Evolutionary conservation across 768 basidiomycete genomes (phyloP).

Genomic region (Pholiota conissans): DNA sequence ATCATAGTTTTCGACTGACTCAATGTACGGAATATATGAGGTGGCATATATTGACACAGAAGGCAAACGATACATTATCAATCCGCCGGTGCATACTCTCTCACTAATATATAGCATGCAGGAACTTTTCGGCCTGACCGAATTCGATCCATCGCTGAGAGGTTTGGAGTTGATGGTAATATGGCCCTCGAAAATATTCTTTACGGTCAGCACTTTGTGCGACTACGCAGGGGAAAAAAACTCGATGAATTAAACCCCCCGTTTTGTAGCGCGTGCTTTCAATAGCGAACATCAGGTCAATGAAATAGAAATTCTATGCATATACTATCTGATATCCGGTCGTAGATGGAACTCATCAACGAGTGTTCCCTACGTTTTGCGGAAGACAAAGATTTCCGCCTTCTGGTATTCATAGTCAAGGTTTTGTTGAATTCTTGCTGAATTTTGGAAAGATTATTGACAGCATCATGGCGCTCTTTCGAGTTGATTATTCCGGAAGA

Average conservation of each 20-base stretch:
- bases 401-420: constrained; percentile 47
- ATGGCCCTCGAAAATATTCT: constrained; percentile 89
- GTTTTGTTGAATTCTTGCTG: constrained; percentile 11
- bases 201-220: constrained; percentile 55
- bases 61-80: constrained; percentile 38
- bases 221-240: too few species aligned
- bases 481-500: constrained; percentile 90
- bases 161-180: constrained; percentile 90
- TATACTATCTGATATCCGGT: not conserved
- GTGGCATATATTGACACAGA: constrained; percentile 94
- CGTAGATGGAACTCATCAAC: constrained; percentile 87
- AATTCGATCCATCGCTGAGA: constrained; percentile 85
- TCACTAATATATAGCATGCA: constrained; percentile 28
- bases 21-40: constrained; percentile 29
- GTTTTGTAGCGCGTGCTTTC: constrained; percentile 77
- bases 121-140: constrained; percentile 96
- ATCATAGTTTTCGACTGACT: constrained; percentile 3
- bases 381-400: constrained; percentile 82
- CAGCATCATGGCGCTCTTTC: constrained; percentile 96
- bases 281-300: constrained; percentile 89
- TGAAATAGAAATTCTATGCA: not conserved
- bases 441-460: constrained; percentile 72
- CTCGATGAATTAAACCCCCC: too few species aligned
- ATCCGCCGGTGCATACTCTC: not conserved
- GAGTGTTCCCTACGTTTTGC: constrained; percentile 87